These are phyloP conservation scores for Neofusicoccum umdonicola DNA, from an alignment of 2,329 filamentous ascomycete genomes.

Conservation along the genomic window DNA sequence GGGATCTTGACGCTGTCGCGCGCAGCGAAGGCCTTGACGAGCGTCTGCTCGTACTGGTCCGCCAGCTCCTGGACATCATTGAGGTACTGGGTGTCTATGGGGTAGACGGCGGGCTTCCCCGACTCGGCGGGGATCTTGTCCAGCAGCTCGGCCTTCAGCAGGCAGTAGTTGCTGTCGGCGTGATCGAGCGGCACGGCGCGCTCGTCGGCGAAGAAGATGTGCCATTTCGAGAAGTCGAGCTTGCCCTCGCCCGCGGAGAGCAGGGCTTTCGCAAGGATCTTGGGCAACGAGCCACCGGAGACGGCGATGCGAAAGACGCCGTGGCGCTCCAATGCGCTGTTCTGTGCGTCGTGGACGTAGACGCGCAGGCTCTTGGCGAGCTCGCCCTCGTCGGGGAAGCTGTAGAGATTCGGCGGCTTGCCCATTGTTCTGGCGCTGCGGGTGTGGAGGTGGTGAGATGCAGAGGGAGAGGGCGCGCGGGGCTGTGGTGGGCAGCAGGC, in stretches of 20 bases:
- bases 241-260: conserved; percentile 56
- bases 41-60: conserved; percentile 85
- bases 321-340: conserved; percentile 75
- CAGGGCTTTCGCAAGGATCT: conserved; percentile 80
- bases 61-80: conserved; percentile 87
- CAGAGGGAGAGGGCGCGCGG: conserved; percentile 3
- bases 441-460: conserved; percentile 6
- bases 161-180: conserved; percentile 88
- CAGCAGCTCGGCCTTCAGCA: conserved; percentile 83
- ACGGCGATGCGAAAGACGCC: conserved; percentile 85
- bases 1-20: conserved; percentile 93
- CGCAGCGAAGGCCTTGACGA: conserved; percentile 82
- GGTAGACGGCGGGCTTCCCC: conserved; percentile 69
- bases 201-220: conserved; percentile 98
- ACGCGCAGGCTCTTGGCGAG: conserved; percentile 75
- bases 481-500: conserved; percentile 1
- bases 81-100: conserved; percentile 69
- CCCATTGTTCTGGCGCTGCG: conserved; percentile 30
- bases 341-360: conserved; percentile 81
- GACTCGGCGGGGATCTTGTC: conserved; percentile 74
- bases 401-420: conserved; percentile 65
- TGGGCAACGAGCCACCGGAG: conserved; percentile 89
- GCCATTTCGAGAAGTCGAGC: conserved; percentile 82
- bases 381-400: conserved; percentile 67
- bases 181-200: conserved; percentile 89